phyloP scores from a whole-genome alignment of 2,329 filamentous ascomycete species.

The Chalaropsis ovoidea region DNA sequence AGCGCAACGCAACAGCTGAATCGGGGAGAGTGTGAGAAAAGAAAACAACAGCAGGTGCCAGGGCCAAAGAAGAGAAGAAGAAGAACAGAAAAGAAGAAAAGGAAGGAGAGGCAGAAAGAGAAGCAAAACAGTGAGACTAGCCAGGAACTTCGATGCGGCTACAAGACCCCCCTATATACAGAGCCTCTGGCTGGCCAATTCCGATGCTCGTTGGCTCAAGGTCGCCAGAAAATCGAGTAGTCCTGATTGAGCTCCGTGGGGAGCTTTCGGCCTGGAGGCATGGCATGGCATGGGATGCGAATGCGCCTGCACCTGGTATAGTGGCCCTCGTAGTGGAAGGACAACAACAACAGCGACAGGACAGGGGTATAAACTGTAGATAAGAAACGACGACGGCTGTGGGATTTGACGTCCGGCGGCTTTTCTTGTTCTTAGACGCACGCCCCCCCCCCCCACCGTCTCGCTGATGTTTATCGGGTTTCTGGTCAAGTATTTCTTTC shows the following conservation, averaged over 20 bases:
- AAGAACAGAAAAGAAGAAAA: neutral
- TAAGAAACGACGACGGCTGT: constrained; percentile 13
- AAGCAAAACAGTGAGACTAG: neutral
- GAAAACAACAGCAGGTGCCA: neutral
- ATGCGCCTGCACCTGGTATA: constrained; percentile 13
- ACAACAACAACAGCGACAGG: neutral
- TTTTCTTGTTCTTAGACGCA: neutral
- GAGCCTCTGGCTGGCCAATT: neutral
- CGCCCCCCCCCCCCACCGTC: neutral
- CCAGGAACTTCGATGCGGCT: neutral
- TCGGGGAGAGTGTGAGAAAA: neutral
- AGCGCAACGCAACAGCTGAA: constrained; percentile 12
- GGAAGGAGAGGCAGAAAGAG: constrained; percentile 1
- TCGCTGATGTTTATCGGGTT: neutral
- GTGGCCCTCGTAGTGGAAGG: neutral
- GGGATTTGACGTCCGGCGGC: constrained; percentile 1
- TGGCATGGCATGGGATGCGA: neutral
- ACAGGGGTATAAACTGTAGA: constrained; percentile 1
- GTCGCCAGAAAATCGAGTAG: neutral
- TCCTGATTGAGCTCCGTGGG: constrained; percentile 17
- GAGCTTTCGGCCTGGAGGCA: neutral
- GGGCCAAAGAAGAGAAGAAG: neutral
- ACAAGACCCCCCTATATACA: constrained; percentile 4
- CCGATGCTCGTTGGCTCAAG: neutral
- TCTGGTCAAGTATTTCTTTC: neutral